Conservation (phyloP, 371 early-diverging fungal genomes). For the Cladochytrium tenue region DNA sequence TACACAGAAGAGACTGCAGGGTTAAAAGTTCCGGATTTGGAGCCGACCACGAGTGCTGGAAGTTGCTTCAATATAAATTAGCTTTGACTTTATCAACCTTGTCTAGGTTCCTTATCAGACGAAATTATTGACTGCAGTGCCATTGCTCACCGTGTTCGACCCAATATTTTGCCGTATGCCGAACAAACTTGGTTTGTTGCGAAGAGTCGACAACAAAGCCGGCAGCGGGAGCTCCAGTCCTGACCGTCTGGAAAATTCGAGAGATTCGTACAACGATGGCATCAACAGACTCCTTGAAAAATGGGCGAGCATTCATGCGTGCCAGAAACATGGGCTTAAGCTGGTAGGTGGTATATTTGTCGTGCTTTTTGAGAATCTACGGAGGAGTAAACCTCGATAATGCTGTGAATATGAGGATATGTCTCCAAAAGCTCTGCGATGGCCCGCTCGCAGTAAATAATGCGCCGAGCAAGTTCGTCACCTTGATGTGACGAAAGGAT, state of each 20-base stretch:
- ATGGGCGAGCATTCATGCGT: slow-evolving; percentile 81
- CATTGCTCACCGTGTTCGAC: slow-evolving; percentile 72
- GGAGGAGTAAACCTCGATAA: not conserved
- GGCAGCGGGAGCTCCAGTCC: slow-evolving; percentile 52
- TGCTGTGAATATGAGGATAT: slow-evolving; percentile 29
- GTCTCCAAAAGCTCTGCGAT: slow-evolving; percentile 64
- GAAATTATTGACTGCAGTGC: slow-evolving; percentile 5
- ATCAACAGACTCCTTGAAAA: slow-evolving; percentile 91
- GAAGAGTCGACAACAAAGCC: not conserved
- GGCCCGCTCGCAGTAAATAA: slow-evolving; percentile 72
- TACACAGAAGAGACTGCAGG: slow-evolving; percentile 96
- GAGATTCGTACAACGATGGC: slow-evolving; percentile 84
- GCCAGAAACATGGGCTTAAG: slow-evolving; percentile 87
- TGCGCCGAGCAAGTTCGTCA: slow-evolving; percentile 80
- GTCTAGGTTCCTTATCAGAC: slow-evolving; percentile 48
- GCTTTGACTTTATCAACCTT: slow-evolving; percentile 96
- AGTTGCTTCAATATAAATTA: slow-evolving; percentile 86
- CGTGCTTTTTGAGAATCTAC: slow-evolving; percentile 93
- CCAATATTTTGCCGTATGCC: slow-evolving; percentile 96
- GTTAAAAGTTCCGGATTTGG: slow-evolving; percentile 72
- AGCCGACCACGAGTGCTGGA: slow-evolving; percentile 91
- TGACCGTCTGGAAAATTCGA: slow-evolving; percentile 82
- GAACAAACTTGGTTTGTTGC: slow-evolving; percentile 73
- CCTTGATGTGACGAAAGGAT: slow-evolving; percentile 87
- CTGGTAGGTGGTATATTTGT: slow-evolving; percentile 85